Conservation (phyloP, 345 rosid species). For the Moricandia arvensis region DNA sequence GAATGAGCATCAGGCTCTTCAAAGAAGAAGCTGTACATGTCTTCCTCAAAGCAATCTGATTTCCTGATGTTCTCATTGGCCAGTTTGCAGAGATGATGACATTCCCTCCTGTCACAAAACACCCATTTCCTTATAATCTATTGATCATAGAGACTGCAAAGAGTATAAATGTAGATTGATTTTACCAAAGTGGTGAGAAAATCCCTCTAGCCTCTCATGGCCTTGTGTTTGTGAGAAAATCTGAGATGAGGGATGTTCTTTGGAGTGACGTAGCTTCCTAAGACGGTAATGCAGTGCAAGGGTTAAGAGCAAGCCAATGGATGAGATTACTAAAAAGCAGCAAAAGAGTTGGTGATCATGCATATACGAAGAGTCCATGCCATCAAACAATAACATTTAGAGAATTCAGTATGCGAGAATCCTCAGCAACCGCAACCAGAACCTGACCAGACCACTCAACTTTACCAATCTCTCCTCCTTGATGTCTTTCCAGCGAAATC, state of each 20-base stretch:
- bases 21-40: constrained; percentile 61
- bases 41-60: constrained; percentile 64
- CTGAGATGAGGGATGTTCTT: constrained; percentile 60
- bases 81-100: constrained; percentile 79
- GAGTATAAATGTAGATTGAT: constrained; percentile 13
- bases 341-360: too few species aligned
- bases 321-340: constrained; percentile 49
- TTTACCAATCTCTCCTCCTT: constrained; percentile 17
- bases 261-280: constrained; percentile 50
- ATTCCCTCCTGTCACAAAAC: constrained; percentile 55
- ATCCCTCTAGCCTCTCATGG: constrained; percentile 70
- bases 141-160: too few species aligned
- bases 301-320: constrained; percentile 60
- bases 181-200: constrained; percentile 85
- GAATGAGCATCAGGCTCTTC: constrained; percentile 65
- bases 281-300: constrained; percentile 52
- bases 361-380: too few species aligned
- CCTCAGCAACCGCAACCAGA: constrained; percentile 19
- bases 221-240: constrained; percentile 40
- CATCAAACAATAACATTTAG: too few species aligned
- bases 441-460: constrained; percentile 24
- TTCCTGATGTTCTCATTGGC: constrained; percentile 74
- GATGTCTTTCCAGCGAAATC: constrained; percentile 8
- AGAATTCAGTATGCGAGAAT: constrained; percentile 25
- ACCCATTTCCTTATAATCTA: too few species aligned